Percentiles rank a stretch among this genome's conserved stretches.
Evolutionary conservation across 768 basidiomycete genomes (phyloP).

Genomic region (Termitomyces sp.): DNA sequence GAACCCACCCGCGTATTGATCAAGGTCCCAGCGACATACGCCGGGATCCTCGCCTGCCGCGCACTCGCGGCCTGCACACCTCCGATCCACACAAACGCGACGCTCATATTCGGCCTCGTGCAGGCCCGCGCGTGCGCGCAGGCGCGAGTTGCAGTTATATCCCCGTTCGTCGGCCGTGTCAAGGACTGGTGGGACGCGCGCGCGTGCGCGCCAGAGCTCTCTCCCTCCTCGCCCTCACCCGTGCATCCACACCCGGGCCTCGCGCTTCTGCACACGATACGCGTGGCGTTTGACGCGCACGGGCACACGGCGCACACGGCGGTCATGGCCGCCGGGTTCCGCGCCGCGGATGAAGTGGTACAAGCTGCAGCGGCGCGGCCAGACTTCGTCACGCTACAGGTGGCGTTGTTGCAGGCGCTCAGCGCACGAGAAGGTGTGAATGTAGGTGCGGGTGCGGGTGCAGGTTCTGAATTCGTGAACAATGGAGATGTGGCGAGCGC

Average conservation of each 20-base stretch:
- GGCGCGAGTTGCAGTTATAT: slow-evolving; percentile 28
- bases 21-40: slow-evolving; percentile 30
- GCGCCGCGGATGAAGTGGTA: slow-evolving; percentile 26
- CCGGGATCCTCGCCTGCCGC: slow-evolving; percentile 28
- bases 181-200: slow-evolving; percentile 30
- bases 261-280: slow-evolving; percentile 24
- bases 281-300: slow-evolving; percentile 18
- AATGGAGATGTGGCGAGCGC: background rate
- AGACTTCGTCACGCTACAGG: slow-evolving; percentile 29
- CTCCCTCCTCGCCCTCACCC: background rate
- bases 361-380: slow-evolving; percentile 23
- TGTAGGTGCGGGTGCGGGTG: too few relatives aligned
- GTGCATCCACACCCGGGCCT: slow-evolving; percentile 27
- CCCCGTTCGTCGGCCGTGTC: slow-evolving; percentile 34
- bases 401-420: slow-evolving; percentile 26
- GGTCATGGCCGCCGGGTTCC: slow-evolving; percentile 32
- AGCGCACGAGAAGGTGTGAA: background rate
- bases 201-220: background rate
- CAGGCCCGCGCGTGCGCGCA: slow-evolving; percentile 34
- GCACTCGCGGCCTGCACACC: slow-evolving; percentile 18
- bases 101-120: slow-evolving; percentile 28
- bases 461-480: background rate
- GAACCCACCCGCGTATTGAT: slow-evolving; percentile 26
- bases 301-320: slow-evolving; percentile 22
- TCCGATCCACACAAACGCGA: slow-evolving; percentile 31